These are phyloP conservation scores for Crucihimalaya himalaica DNA, from an alignment of 345 rosid species.

Conservation along the genomic window DNA sequence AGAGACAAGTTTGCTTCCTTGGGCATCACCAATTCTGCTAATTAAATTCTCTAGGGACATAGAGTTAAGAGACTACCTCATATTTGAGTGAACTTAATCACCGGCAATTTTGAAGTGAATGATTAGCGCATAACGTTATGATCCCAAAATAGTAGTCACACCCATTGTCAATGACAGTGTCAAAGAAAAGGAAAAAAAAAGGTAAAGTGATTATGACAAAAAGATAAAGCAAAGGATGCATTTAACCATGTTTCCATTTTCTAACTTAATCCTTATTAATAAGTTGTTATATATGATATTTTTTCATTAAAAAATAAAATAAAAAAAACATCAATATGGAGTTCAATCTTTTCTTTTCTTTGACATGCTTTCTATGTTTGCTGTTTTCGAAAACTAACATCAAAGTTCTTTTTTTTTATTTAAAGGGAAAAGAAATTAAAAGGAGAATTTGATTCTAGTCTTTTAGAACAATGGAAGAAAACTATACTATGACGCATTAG, in stretches of 20 bases:
- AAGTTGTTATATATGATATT: background rate
- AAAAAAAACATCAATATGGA: conserved; percentile 4
- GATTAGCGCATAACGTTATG: background rate
- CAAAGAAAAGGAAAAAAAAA: background rate
- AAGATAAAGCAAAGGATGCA: background rate
- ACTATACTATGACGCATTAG: conserved; percentile 9
- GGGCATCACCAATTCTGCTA: background rate
- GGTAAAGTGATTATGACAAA: background rate
- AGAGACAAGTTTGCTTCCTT: background rate
- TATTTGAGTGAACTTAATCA: background rate
- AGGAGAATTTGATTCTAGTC: conserved; percentile 9
- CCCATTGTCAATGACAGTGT: background rate
- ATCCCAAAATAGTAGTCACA: background rate
- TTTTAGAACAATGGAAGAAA: conserved; percentile 11
- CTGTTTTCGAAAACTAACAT: background rate
- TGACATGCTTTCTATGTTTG: conserved; percentile 3
- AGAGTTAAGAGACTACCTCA: background rate
- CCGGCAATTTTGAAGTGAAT: background rate
- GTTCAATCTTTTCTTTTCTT: conserved; percentile 8
- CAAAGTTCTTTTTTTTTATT: background rate
- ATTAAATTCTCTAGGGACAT: background rate
- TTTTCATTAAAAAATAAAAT: too few species aligned
- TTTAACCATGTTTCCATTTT: background rate
- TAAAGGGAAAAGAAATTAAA: background rate
- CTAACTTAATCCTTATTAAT: background rate